Base-by-base conservation (phyloP, 2,329 filamentous ascomycete species). In the Fusarium tjaetaba region DNA sequence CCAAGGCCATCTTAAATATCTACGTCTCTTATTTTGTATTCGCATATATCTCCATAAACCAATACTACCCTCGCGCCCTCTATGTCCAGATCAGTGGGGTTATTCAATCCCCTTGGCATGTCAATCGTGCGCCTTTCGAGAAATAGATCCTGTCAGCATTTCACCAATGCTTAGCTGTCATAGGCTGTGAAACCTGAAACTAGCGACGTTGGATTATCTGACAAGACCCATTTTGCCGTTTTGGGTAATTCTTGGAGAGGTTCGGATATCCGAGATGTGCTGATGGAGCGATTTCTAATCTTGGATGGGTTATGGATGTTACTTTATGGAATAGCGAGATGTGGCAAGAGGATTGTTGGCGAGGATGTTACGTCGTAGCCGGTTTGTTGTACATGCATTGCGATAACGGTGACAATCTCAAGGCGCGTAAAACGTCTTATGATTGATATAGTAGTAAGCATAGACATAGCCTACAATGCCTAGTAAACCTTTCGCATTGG, bases 81-180 rank as follows among this genome's bases (percentile, higher is more conserved):
- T 42, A 56, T 56, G 30, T 34, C 38, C 6, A 24, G 9, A 55
- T 28, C 34, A 36, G 66, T 63, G 65, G 66, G 41, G 56, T 34
- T 14, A 14, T 28, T 15, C 18, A 11, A 15, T 22, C 4, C n/a
- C 38, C 48, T 39, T 41, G 30, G 18, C 56, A 63, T 68, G 66
- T 68, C 65, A 69, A 34, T 48, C 10, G 2, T 64, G 1, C 66
- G 66, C 65, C 65, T 61, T 68, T 67, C 65, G 41, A 49, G 38
- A 39, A 43, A 4, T 30, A 67, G 34, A 66, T 66, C 60, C n/a
- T 5, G 60, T 66, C 48, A 66, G 60, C 38, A 36, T 64, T 15
- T 6, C 24, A 14, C 16, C 30, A 28, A 61, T 42, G 9, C 34
- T 42, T n/a, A 68, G 45, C 24, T 34, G 7, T 22, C 18, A 68